These are phyloP conservation scores for Fagopyrum homotropicum DNA, from an alignment of 148 eudicot genomes.

Conservation along the genomic window DNA sequence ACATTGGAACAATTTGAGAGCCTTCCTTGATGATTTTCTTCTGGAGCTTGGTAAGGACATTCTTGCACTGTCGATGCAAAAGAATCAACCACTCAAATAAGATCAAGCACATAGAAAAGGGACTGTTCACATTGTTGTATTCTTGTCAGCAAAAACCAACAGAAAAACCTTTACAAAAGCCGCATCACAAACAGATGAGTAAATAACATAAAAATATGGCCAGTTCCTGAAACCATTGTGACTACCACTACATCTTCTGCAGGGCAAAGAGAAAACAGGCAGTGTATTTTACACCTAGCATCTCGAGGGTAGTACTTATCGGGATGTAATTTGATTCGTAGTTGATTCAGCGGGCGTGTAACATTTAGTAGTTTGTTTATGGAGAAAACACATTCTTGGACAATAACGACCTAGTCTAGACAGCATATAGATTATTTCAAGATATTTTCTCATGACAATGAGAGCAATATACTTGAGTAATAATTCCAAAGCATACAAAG, in stretches of 20 bases:
- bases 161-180: not conserved
- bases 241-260: no score
- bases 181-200: not conserved
- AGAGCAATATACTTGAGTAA: not conserved
- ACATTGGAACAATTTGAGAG: constrained; percentile 69
- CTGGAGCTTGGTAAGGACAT: constrained; percentile 62
- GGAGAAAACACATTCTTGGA: not conserved
- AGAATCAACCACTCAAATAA: not conserved
- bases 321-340: not conserved
- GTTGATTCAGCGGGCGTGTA: not conserved
- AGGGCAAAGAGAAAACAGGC: not conserved
- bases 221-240: not conserved
- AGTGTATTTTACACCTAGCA: not conserved
- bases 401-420: not conserved
- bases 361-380: not conserved
- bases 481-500: not conserved
- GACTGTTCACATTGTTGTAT: not conserved
- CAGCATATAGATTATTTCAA: not conserved
- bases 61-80: constrained; percentile 71
- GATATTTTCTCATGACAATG: not conserved
- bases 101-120: not conserved
- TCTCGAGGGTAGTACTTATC: not conserved
- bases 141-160: not conserved
- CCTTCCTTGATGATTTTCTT: constrained; percentile 88
- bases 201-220: not conserved